A percentile compares a stretch with the other conserved stretches of the same genome.
These are phyloP conservation scores for Pseudohalonectria lignicola DNA, from an alignment of 2,329 filamentous ascomycete genomes.

Conservation along the genomic window DNA sequence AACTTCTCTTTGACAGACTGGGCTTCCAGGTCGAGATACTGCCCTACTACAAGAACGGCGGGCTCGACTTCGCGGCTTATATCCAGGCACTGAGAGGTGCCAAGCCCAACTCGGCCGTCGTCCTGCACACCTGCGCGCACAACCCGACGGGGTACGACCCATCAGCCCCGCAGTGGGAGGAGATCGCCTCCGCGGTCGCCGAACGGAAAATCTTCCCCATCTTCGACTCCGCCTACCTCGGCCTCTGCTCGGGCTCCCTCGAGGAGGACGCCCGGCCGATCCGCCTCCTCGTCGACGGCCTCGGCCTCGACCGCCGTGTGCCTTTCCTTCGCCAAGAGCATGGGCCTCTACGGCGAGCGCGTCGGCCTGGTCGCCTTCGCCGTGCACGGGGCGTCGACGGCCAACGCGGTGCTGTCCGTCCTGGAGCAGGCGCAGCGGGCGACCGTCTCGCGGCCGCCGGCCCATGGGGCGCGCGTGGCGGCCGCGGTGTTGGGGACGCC, in stretches of 20 bases:
- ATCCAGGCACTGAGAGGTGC: conserved; percentile 16
- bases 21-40: no score
- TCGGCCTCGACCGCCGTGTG: neutral
- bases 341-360: neutral
- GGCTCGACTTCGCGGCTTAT: conserved; percentile 20
- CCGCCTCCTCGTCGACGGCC: neutral
- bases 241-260: neutral
- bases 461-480: neutral
- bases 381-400: neutral
- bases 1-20: no score
- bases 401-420: neutral
- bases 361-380: neutral
- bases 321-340: neutral
- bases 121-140: conserved; percentile 16
- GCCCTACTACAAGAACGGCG: no score
- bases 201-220: neutral
- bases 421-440: neutral
- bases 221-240: neutral
- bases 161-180: neutral
- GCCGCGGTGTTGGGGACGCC: no score
- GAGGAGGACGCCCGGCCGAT: neutral
- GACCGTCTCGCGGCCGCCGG: neutral
- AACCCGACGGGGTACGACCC: neutral
- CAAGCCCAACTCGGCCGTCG: conserved; percentile 14
- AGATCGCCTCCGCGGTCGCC: neutral